Evolutionary conservation across 2,329 filamentous ascomycete species (phyloP), one percentile per base, ranked within the genome.

Genomic region (Paracorniculantispora psalliotae): DNA sequence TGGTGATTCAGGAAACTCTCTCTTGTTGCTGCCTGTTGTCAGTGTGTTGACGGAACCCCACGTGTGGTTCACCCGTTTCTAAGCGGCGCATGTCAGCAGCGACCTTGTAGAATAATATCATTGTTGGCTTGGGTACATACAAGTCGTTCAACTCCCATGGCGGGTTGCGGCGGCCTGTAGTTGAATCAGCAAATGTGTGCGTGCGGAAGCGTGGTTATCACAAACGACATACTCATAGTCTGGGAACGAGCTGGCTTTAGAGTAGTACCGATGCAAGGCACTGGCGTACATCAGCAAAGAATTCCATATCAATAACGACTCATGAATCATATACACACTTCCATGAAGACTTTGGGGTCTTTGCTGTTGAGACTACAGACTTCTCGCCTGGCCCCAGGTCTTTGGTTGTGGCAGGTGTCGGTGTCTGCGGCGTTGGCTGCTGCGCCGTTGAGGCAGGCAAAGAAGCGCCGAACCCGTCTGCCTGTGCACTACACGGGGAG

Each of bases 201-300:
- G 37, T 56, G 12, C 26, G 30, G 55, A 55, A 30, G 30, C 48
- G 49, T 51, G 49, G 51, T 62, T 59, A 60, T 23, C 9, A 10
- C 13, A 21, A 26, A 19, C 66, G 56, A 57, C 66, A 41, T 71
- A 76, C 74, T 71, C 73, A 76, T 76, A 77, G 66, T 76, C 74
- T 53, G 74, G 74, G 64, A 74, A 73, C 61, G 72, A 75, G 65
- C 70, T 68, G 62, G 68, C 68, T 60, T 71, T 62, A 59, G 72
- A 75, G 57, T 66, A 61, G 61, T 76, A 76, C 60, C 72, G 68
- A 56, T 64, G 64, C 57, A 69, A 63, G 54, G 71, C 66, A 65
- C 72, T 75, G 60, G 10, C n/a, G 30, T n/a, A 19, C 23, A 26
- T 52, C 21, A 9, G 49, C 25, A 33, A 30, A 13, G 48, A 13